Percentiles rank a stretch among this genome's conserved stretches.
Evolutionary conservation across 495 filamentous ascomycete genomes (phyloP).

Genomic region (Penicillium nucicola): DNA sequence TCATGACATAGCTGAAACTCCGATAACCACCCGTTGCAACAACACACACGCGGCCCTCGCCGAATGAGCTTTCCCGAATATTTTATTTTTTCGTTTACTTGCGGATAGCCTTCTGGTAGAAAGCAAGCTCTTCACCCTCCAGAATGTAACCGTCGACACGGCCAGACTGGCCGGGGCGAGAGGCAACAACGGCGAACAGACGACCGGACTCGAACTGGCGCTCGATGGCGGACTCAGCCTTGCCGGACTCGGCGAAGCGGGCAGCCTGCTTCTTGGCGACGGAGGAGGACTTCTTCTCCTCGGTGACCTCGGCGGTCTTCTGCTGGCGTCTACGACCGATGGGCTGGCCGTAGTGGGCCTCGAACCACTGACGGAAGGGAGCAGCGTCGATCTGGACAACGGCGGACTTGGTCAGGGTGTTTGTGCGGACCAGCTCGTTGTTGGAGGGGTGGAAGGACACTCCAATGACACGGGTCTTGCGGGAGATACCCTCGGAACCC

Average conservation of each 20-base stretch:
- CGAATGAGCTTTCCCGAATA: slow-evolving; percentile 23
- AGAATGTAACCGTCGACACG: slow-evolving; percentile 96
- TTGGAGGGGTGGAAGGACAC: slow-evolving; percentile 99
- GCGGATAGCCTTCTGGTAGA: slow-evolving; percentile 98
- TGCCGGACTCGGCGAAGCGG: slow-evolving; percentile 74
- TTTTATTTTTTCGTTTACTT: slow-evolving; percentile 67
- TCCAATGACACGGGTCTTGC: slow-evolving; percentile 97
- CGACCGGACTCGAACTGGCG: slow-evolving; percentile 98
- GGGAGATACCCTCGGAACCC: slow-evolving; percentile 94
- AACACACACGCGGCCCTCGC: slow-evolving; percentile 26
- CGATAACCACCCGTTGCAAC: slow-evolving; percentile 42
- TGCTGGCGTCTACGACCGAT: slow-evolving; percentile 88
- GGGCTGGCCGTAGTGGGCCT: slow-evolving; percentile 93
- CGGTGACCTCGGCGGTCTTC: slow-evolving; percentile 62
- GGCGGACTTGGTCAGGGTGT: slow-evolving; percentile 98
- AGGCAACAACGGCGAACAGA: slow-evolving; percentile 87
- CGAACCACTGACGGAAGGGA: slow-evolving; percentile 99
- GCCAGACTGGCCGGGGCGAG: slow-evolving; percentile 92
- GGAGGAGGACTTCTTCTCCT: slow-evolving; percentile 88
- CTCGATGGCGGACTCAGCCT: slow-evolving; percentile 90
- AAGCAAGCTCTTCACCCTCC: slow-evolving; percentile 97
- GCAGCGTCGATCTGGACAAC: slow-evolving; percentile 98
- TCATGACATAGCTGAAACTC: slow-evolving; percentile 49
- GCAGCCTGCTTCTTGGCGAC: slow-evolving; percentile 95
- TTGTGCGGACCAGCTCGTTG: slow-evolving; percentile 99